Conservation (phyloP, 352 stramenopile genomes). For the Aphanomyces stellatus region DNA sequence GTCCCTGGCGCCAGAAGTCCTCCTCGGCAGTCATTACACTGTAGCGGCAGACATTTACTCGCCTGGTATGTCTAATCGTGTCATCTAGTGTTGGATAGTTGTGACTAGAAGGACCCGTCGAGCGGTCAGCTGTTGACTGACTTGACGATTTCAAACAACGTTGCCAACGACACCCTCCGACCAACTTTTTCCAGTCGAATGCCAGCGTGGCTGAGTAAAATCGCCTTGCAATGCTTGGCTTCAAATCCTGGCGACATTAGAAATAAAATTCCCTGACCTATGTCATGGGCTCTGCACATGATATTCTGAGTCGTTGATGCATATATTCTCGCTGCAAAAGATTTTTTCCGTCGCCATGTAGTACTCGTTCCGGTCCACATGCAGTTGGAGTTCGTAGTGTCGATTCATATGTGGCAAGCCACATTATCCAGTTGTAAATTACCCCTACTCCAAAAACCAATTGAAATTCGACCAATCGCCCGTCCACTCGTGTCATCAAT, state of each 20-base stretch:
- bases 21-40: conserved; percentile 10
- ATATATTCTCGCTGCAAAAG: too few species aligned
- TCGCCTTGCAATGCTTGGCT: background rate
- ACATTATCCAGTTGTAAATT: too few species aligned
- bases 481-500: too few species aligned
- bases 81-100: background rate
- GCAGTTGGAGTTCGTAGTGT: too few species aligned
- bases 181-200: background rate
- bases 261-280: too few species aligned
- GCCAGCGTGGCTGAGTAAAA: background rate
- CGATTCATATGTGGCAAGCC: too few species aligned
- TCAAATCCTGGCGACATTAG: background rate
- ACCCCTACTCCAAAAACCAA: too few species aligned
- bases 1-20: conserved; percentile 12
- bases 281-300: too few species aligned
- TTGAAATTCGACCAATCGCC: too few species aligned
- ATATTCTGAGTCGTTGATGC: too few species aligned
- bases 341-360: too few species aligned
- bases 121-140: background rate
- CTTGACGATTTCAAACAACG: background rate
- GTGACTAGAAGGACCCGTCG: background rate
- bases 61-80: background rate
- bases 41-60: conserved; percentile 11
- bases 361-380: too few species aligned
- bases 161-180: background rate